Percentiles rank a stretch among this genome's conserved stretches.
Evolutionary conservation across 768 basidiomycete species (phyloP).

Genomic region (Nevesoporus exiguus): DNA sequence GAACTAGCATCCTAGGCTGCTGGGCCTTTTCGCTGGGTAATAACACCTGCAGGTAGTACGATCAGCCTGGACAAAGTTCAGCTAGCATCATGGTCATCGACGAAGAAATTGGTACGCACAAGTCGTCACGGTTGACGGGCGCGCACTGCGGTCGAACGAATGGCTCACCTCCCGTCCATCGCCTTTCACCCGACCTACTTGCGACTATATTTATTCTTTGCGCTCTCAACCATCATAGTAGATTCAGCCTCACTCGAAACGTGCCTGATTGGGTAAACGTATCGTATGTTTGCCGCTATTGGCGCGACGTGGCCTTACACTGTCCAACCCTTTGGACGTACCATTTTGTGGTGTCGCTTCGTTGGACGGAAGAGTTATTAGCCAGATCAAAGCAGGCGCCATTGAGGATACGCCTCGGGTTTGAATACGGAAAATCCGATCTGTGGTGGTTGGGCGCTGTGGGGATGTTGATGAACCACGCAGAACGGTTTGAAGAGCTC

Average conservation of each 20-base stretch:
- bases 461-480: not conserved
- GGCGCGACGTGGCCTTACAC: constrained; percentile 41
- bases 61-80: no score
- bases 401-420: not conserved
- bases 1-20: no score
- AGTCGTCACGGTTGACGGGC: not conserved
- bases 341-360: constrained; percentile 28
- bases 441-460: not conserved
- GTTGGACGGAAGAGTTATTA: constrained; percentile 40
- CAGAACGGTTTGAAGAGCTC: not conserved
- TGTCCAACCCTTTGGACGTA: constrained; percentile 39
- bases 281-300: constrained; percentile 27
- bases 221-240: not conserved
- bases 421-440: not conserved
- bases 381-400: constrained; percentile 41
- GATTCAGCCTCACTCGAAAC: no score
- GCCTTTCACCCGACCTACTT: constrained; percentile 16
- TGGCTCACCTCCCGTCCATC: constrained; percentile 2
- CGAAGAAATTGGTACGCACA: not conserved
- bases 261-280: not conserved
- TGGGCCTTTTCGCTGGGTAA: no score
- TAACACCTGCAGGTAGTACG: no score
- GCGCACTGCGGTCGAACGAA: constrained; percentile 7
- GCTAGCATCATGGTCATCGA: no score
- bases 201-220: constrained; percentile 11